Base-by-base conservation (phyloP, 306 rosid species). In the Malus asiatica region DNA sequence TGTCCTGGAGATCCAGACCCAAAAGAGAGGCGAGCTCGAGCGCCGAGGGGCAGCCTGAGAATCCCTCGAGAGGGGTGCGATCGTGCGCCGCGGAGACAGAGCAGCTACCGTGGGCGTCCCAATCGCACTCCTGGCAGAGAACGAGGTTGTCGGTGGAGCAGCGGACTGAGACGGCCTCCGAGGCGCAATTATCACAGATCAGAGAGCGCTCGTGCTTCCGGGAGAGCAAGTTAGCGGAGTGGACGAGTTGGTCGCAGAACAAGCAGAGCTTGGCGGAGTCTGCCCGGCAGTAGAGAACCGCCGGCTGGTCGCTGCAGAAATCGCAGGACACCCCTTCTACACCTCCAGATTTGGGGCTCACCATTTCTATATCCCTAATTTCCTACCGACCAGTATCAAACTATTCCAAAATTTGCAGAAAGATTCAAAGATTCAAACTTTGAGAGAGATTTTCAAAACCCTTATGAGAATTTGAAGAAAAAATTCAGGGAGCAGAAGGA, bases 201-300 rank as follows among this genome's bases (percentile, higher is more conserved):
- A 81, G 89, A 4, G 90, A 88, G 4, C 92, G 87, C 23, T 71
- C 55, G 77, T 90, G 96, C 78, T 90, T 90, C 66, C 79, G 77
- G 33, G 92, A 86, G 60, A 90, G 90, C 23, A 73, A 64, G 78
- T 90, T 88, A 0, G 96, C 92, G 13, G 90, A 85, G 80, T 90
- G 96, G 32, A 90, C 96, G 22, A 83, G 96, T 53, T 83, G 85
- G 75, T 90, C 96, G 76, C 96, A 90, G 69, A 86, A 79, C 70
- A 90, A 66, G 76, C 96, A 90, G 10, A 88, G 92, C 92, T 84
- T 90, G 8, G 96, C 92, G 0, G 90, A 86, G 83, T 90, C 96
- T 6, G 96, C 96, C 70, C 86, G 65, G 44, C 96, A 90, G 76
- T 86, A 90, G 8, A 90, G 82, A 51, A 90, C 82, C 1, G 96